These are phyloP conservation scores for Conticribra weissflogii DNA, from an alignment of 108 stramenopile genomes.

Conservation along the genomic window DNA sequence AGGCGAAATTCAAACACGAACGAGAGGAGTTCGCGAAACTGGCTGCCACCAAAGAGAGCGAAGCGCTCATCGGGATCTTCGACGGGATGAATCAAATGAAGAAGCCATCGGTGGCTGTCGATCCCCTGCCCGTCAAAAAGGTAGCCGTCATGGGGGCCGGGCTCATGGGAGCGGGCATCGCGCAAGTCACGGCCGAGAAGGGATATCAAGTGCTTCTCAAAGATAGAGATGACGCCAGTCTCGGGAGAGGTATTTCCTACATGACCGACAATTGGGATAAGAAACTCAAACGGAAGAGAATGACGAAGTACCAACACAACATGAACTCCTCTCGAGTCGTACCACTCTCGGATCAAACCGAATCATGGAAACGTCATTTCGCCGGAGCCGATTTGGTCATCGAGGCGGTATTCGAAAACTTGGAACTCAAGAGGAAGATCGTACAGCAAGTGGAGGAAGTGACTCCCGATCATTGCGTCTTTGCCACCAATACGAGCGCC, in stretches of 20 bases:
- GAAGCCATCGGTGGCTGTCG: constrained; percentile 83
- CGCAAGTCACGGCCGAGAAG: constrained; percentile 97
- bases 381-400: constrained; percentile 92
- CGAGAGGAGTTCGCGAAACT: constrained; percentile 95
- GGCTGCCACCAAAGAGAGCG: constrained; percentile 94
- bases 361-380: constrained; percentile 86
- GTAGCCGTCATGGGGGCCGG: constrained; percentile 99
- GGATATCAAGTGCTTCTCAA: constrained; percentile 93
- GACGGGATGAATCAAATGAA: constrained; percentile 95
- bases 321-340: constrained; percentile 83
- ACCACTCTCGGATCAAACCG: constrained; percentile 87
- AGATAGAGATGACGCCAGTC: constrained; percentile 88
- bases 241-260: constrained; percentile 87
- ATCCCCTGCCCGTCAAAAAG: constrained; percentile 72
- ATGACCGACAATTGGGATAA: constrained; percentile 94
- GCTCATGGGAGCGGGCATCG: constrained; percentile 99
- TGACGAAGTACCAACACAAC: constrained; percentile 94
- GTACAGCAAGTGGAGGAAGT: constrained; percentile 90
- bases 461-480: constrained; percentile 93
- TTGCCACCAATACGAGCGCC: constrained; percentile 99
- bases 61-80: constrained; percentile 95
- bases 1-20: constrained; percentile 86
- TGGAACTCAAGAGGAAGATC: constrained; percentile 94
- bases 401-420: constrained; percentile 99
- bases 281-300: constrained; percentile 89